These are phyloP conservation scores for Myrica gale DNA, from an alignment of 306 rosid species.

Conservation along the genomic window DNA sequence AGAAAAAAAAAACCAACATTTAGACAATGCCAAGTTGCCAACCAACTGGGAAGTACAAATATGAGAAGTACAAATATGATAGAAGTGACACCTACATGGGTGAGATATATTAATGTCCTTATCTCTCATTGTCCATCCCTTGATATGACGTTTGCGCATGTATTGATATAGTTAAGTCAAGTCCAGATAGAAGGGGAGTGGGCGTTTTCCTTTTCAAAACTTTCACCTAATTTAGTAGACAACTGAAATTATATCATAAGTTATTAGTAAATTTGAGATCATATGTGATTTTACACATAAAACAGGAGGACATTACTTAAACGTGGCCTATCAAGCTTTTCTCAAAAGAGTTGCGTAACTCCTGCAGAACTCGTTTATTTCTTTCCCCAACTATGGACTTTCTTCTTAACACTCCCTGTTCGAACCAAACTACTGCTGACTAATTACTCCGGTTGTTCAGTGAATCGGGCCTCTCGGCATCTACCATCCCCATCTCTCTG, in stretches of 20 bases:
- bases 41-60: background rate
- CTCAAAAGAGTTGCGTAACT: no score
- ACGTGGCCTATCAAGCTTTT: no score
- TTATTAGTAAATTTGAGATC: no score
- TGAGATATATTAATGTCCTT: no score
- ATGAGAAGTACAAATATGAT: background rate
- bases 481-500: constrained; percentile 26
- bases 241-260: no score
- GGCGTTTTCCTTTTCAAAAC: background rate
- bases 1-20: no score
- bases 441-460: background rate
- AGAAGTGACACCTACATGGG: no score
- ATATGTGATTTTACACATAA: no score
- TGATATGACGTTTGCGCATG: background rate
- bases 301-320: no score
- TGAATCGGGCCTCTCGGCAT: constrained; percentile 39
- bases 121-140: background rate
- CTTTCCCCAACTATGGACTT: no score
- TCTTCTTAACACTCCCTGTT: background rate
- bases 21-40: background rate
- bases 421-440: background rate
- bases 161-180: background rate
- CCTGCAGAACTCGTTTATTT: no score
- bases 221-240: no score
- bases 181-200: background rate